Base-by-base conservation (phyloP, 2,329 filamentous ascomycete genomes). In the Ramichloridium luteum region DNA sequence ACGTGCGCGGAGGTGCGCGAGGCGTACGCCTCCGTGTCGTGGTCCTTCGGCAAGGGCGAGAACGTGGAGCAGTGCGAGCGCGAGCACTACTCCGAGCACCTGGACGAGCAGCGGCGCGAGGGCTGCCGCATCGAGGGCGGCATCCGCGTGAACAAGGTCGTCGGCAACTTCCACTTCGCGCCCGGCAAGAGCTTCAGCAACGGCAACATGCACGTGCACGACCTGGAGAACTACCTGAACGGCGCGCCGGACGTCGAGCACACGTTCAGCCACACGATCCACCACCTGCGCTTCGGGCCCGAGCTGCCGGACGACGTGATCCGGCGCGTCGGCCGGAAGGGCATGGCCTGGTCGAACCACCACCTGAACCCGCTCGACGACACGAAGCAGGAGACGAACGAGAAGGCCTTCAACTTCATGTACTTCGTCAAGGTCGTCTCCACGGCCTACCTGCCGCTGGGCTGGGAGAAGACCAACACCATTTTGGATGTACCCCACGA, bases 401-500 rank as follows among this genome's bases (percentile, higher is more conserved):
- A 94, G 50, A 73, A 83, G 45, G 80, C 80, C 43, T 94, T 71
- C 68, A 98, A 94, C 65, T 98, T 78, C 59, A 93, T 96, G 84
- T 98, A 98, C 67, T 98, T 98, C 59, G 70, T 98, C 60, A 98
- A 98, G 68, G 90, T 98, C 35, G 90, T 98, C 17, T 84, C 82
- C 3, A 98, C 90, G 2, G 88, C 85, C 1, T 98, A 96, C 56
- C 70, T 96, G 15, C 85, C 90, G 2, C 70, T 98, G 2, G 85
- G 85, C 41, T 93, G 84, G 83, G 77, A 85, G 53, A 73, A 74
- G 48, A 68, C 67, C 37, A 58, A 56, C 34, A 45, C 39, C 10
- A 40, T 53, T 15, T 46, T 56, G 16, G 49, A 56, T 16, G 44
- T 51, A 10, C 48, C 54, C 14, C 48, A 58, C 32, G 50, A 77